phyloP scores from a whole-genome alignment of 2,329 filamentous ascomycete species.

The Trichocomaceae sp. region DNA sequence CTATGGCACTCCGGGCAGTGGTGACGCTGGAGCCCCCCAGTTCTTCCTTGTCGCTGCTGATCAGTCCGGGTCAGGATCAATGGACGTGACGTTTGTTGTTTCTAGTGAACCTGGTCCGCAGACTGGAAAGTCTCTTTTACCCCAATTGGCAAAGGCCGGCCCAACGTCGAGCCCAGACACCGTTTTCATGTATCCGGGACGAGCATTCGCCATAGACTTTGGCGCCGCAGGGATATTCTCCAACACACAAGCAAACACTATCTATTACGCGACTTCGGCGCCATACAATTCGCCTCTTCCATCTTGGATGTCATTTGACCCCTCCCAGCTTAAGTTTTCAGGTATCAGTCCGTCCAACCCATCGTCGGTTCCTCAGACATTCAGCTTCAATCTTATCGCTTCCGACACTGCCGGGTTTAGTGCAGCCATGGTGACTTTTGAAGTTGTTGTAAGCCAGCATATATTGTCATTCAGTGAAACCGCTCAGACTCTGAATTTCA shows the following conservation, averaged over 20 bases:
- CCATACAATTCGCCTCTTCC: conserved; percentile 72
- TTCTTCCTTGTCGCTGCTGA: conserved; percentile 68
- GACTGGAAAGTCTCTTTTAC: conserved; percentile 27
- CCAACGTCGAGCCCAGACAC: conserved; percentile 34
- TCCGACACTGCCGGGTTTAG: conserved; percentile 76
- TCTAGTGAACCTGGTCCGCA: conserved; percentile 42
- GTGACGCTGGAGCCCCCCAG: conserved; percentile 51
- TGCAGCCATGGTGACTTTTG: conserved; percentile 59
- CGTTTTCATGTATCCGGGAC: conserved; percentile 33
- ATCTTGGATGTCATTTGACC: conserved; percentile 75
- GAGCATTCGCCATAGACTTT: conserved; percentile 62
- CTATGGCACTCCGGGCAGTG: conserved; percentile 59
- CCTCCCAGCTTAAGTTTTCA: conserved; percentile 56
- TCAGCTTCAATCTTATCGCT: conserved; percentile 65
- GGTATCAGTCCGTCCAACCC: conserved; percentile 63
- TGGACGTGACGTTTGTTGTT: conserved; percentile 65
- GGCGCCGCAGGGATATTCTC: conserved; percentile 59
- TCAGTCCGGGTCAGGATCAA: conserved; percentile 53
- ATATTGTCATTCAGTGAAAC: conserved; percentile 59
- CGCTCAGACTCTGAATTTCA: conserved; percentile 53
- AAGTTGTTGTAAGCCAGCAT: conserved; percentile 65
- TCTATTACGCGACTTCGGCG: conserved; percentile 68
- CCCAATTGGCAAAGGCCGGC: conserved; percentile 31
- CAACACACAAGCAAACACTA: conserved; percentile 48
- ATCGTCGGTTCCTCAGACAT: conserved; percentile 62